These are phyloP conservation scores for Penicillium vulpinum DNA, from an alignment of 2,329 filamentous ascomycete species.

Conservation along the genomic window DNA sequence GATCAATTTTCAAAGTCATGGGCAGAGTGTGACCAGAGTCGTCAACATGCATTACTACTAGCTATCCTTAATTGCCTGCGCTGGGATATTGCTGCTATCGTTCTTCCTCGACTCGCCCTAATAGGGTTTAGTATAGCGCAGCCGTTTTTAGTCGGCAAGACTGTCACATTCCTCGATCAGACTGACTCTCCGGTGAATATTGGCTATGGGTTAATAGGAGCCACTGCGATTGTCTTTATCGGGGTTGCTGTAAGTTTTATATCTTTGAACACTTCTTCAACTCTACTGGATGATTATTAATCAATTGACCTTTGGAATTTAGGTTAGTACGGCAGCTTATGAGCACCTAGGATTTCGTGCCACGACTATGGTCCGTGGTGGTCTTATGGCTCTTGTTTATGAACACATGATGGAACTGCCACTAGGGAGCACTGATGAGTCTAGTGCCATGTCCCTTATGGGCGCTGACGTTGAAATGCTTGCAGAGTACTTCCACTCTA, in stretches of 20 bases:
- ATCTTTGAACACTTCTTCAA: not conserved
- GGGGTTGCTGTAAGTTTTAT: slow-evolving; percentile 12
- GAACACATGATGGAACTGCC: slow-evolving; percentile 23
- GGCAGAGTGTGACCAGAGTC: slow-evolving; percentile 3
- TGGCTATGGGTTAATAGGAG: slow-evolving; percentile 15
- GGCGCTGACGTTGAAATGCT: slow-evolving; percentile 26
- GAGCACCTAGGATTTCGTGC: slow-evolving; percentile 16
- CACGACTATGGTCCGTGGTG: slow-evolving; percentile 22
- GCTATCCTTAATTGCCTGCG: slow-evolving; percentile 16
- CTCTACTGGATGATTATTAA: not conserved
- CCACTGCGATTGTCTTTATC: not conserved
- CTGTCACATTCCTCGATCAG: slow-evolving; percentile 7
- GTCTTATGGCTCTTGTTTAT: slow-evolving; percentile 21
- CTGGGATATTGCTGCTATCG: slow-evolving; percentile 13
- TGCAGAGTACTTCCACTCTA: slow-evolving; percentile 21
- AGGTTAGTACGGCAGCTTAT: slow-evolving; percentile 15
- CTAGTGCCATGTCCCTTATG: slow-evolving; percentile 25
- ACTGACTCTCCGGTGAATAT: slow-evolving; percentile 4
- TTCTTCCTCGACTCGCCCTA: slow-evolving; percentile 14
- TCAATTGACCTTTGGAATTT: not conserved
- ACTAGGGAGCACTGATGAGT: slow-evolving; percentile 21
- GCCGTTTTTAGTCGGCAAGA: slow-evolving; percentile 16
- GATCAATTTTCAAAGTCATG: slow-evolving; percentile 4
- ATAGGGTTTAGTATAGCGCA: slow-evolving; percentile 20
- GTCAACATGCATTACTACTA: slow-evolving; percentile 13